phyloP scores from a whole-genome alignment of 139 green algal genomes.

The Chlorella sp. region DNA sequence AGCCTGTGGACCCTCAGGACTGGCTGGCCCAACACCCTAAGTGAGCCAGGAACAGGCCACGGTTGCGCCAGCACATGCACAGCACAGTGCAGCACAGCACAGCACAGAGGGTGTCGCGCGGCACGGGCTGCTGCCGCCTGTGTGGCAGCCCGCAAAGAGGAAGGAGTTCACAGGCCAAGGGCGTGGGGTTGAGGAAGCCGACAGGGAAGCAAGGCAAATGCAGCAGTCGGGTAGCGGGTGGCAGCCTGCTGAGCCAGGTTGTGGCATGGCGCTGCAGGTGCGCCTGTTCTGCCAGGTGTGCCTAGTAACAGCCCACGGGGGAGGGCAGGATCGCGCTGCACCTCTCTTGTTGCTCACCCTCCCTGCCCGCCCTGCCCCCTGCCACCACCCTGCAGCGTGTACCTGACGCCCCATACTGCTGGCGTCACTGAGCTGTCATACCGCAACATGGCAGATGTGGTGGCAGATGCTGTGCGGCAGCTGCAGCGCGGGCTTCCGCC shows the following conservation, averaged over 20 bases:
- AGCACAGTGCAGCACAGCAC: too few species aligned
- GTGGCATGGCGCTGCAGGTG: background rate
- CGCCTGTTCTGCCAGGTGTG: background rate
- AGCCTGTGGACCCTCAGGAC: constrained; percentile 65
- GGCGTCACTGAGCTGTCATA: constrained; percentile 71
- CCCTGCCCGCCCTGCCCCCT: background rate
- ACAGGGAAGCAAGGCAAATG: too few species aligned
- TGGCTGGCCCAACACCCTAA: constrained; percentile 47
- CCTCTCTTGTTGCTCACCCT: background rate
- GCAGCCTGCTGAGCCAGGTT: background rate
- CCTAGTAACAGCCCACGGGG: background rate
- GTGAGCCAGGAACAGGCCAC: constrained; percentile 25
- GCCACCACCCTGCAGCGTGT: constrained; percentile 16
- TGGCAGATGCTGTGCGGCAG: constrained; percentile 46
- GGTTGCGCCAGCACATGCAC: too few species aligned
- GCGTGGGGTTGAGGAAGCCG: too few species aligned
- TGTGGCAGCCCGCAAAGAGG: background rate
- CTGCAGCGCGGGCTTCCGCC: constrained; percentile 27
- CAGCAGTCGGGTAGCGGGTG: too few species aligned
- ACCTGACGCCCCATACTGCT: constrained; percentile 73
- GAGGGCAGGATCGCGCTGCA: background rate
- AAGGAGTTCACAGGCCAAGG: too few species aligned
- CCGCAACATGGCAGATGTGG: constrained; percentile 63
- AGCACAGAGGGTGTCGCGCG: background rate
- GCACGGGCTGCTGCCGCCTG: background rate